Percentiles rank a stretch among this genome's conserved stretches.
phyloP scores from a whole-genome alignment of 1,284 basidiomycete species.

The Naganishia sp. region DNA sequence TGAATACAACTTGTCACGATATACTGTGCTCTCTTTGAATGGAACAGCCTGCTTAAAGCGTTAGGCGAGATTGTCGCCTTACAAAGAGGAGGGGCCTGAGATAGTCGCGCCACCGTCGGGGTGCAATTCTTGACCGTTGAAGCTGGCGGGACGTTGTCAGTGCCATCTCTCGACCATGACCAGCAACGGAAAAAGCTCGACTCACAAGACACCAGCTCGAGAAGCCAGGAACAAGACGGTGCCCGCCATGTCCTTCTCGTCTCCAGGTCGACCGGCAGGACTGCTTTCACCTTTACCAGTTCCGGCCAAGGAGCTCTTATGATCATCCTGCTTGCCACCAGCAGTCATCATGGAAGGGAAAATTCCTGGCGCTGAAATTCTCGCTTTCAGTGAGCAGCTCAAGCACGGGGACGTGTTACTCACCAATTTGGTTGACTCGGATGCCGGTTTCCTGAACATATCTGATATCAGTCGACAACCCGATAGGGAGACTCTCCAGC shows the following conservation, averaged over 20 bases:
- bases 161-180: neutral
- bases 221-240: conserved; percentile 34
- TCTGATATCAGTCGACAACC: neutral
- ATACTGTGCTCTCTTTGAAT: no score
- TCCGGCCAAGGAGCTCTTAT: conserved; percentile 43
- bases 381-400: neutral
- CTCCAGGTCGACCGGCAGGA: conserved; percentile 41
- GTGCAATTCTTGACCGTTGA: conserved; percentile 40
- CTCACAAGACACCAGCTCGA: conserved; percentile 27
- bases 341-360: conserved; percentile 45
- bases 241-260: conserved; percentile 45
- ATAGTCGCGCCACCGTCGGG: conserved; percentile 43
- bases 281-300: conserved; percentile 39
- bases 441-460: conserved; percentile 39
- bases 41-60: no score
- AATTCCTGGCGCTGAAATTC: conserved; percentile 30
- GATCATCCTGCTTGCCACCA: conserved; percentile 41
- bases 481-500: neutral
- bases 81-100: conserved; percentile 22
- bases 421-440: conserved; percentile 47
- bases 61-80: neutral
- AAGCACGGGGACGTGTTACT: conserved; percentile 11
- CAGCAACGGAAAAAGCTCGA: neutral
- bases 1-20: no score
- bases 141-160: conserved; percentile 28